These are phyloP conservation scores for Falciphora oryzae DNA, from an alignment of 2,329 filamentous ascomycete species.

Conservation along the genomic window DNA sequence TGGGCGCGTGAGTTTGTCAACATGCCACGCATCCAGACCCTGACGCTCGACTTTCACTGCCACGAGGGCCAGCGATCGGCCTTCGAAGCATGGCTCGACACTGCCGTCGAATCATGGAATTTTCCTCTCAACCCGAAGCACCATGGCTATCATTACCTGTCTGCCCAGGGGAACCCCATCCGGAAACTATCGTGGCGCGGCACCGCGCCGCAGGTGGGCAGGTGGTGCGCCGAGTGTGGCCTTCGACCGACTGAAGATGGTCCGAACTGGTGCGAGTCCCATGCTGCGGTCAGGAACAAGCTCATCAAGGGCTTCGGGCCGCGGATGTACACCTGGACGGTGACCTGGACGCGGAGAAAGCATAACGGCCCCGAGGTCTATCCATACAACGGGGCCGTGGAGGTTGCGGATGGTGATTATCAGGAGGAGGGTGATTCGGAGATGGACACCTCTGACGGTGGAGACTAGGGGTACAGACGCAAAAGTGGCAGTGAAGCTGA, in stretches of 20 bases:
- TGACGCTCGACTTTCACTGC: constrained; percentile 7
- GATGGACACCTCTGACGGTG: neutral
- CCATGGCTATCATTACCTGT: constrained; percentile 4
- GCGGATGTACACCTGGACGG: constrained; percentile 4
- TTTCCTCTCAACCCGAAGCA: constrained; percentile 9
- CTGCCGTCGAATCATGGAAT: constrained; percentile 1
- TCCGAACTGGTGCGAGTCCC: neutral
- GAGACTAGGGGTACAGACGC: neutral
- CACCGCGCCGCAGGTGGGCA: neutral
- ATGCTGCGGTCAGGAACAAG: neutral
- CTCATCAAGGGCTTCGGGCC: neutral
- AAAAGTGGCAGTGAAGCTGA: too few species aligned
- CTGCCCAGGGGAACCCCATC: constrained; percentile 5
- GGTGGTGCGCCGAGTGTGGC: neutral
- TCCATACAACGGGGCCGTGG: neutral
- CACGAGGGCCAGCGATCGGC: neutral
- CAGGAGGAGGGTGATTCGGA: neutral
- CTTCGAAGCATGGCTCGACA: neutral
- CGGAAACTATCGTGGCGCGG: constrained; percentile 6
- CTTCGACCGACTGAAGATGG: too few species aligned
- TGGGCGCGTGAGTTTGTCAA: constrained; percentile 8
- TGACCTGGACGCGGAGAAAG: constrained; percentile 3
- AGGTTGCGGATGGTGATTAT: constrained; percentile 3
- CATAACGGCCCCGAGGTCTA: constrained; percentile 2
- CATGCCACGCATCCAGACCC: constrained; percentile 4